A percentile compares a stretch with the other conserved stretches of the same genome.
Evolutionary conservation across 2,329 filamentous ascomycete species (phyloP).

Genomic region (Gnomoniopsis sp.): DNA sequence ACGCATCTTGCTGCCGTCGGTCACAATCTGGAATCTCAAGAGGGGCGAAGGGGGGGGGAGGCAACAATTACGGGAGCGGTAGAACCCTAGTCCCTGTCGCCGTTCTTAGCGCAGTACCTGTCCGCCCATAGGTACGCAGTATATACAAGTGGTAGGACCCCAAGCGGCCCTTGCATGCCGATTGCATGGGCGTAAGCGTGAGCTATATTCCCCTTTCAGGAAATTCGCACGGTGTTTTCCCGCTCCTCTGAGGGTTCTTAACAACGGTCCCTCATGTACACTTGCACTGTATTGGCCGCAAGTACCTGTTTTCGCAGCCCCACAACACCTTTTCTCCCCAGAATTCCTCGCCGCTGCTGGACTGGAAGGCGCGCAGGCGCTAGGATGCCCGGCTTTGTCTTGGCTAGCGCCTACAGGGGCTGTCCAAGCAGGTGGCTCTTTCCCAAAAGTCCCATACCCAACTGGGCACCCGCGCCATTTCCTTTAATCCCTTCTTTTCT

Average conservation of each 20-base stretch:
- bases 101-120: background rate
- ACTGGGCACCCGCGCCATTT: constrained; percentile 14
- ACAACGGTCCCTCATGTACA: too few relatives aligned
- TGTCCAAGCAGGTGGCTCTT: background rate
- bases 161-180: too few relatives aligned
- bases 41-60: background rate
- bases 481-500: constrained; percentile 15
- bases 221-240: too few relatives aligned
- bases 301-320: background rate
- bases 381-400: background rate
- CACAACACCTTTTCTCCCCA: background rate
- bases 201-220: too few relatives aligned
- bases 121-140: too few relatives aligned
- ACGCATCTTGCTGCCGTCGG: background rate
- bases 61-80: background rate
- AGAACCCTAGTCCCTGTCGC: background rate
- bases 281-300: too few relatives aligned
- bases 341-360: background rate
- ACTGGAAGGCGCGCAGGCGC: background rate
- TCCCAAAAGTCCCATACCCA: constrained; percentile 9
- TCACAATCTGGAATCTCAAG: background rate
- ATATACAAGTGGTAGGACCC: too few relatives aligned
- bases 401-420: background rate
- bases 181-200: too few relatives aligned
- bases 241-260: too few relatives aligned